A percentile compares a stretch with the other conserved stretches of the same genome.
phyloP scores from a whole-genome alignment of 2,329 filamentous ascomycete species.

The Bipolaris cookei region DNA sequence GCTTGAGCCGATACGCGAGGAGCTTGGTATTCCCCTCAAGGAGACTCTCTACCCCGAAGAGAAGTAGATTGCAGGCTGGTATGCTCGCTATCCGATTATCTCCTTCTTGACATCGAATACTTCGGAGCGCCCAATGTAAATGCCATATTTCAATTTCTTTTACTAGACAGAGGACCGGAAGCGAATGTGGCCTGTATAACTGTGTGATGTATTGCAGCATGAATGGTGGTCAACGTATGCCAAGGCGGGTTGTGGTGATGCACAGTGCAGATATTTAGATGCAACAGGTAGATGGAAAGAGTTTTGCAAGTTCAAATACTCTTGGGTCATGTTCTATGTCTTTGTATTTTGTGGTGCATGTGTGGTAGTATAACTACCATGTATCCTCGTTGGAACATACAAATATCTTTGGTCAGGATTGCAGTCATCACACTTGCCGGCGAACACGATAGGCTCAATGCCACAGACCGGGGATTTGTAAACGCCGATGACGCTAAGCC shows the following conservation, averaged over 20 bases:
- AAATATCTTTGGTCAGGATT: neutral
- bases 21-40: slow-evolving; percentile 89
- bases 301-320: slow-evolving; percentile 32
- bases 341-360: neutral
- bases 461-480: slow-evolving; percentile 6
- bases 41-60: slow-evolving; percentile 83
- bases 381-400: neutral
- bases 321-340: neutral
- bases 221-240: slow-evolving; percentile 6
- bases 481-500: slow-evolving; percentile 13
- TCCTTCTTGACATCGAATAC: slow-evolving; percentile 19
- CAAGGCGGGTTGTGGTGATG: neutral
- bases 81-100: slow-evolving; percentile 18
- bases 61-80: slow-evolving; percentile 34
- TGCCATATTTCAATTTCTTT: slow-evolving; percentile 30
- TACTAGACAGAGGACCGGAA: slow-evolving; percentile 29
- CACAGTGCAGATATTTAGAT: slow-evolving; percentile 34
- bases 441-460: neutral
- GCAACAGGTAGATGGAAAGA: slow-evolving; percentile 25
- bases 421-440: neutral
- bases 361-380: neutral
- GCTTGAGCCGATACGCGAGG: slow-evolving; percentile 89
- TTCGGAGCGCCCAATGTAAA: slow-evolving; percentile 30
- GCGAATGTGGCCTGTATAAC: slow-evolving; percentile 34
- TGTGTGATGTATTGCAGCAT: slow-evolving; percentile 34